Base-by-base conservation (phyloP, 164 flowering plant species). In the Hamamelis virginiana region DNA sequence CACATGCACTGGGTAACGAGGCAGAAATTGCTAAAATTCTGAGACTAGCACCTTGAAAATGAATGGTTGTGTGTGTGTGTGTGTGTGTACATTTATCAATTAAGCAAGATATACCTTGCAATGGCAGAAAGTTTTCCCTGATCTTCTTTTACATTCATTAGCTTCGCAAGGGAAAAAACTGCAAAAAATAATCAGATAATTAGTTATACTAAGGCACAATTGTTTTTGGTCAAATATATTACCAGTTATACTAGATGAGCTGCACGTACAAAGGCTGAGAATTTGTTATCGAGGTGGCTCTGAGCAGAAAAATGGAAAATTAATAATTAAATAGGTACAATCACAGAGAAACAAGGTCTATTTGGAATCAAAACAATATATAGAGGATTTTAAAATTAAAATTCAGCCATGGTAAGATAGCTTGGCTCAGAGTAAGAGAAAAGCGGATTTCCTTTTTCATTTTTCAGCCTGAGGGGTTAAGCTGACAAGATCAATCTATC, bases 61-160 rank as follows among this genome's bases (percentile, higher is more conserved):
- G 6, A 33, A 33, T 33, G 41, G 2, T 2, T 33, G 41, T 33
- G 6, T 33, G 41, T n/a, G n/a, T n/a, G n/a, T n/a, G 6, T 33
- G 6, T 2, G 6, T 33, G 6, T 33, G 41, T 33, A 19, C 26
- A 61, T 21, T 65, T 11, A 33, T 68, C 33, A 21, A 64, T 12
- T 47, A 46, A 33, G 16, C 27, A 56, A 53, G 16, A 53, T 66
- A 62, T 65, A 91, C 99, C 99, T 90, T 64, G 99, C 99, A 76
- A 96, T 93, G 28, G 96, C 90, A 64, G 99, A 96, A 68, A 96
- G 91, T 67, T 80, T 63, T 53, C 93, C 85, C n/a, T 78, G 75
- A 69, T 91, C 94, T 80, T 90, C 99, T 66, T 87, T 84, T 65
- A 85, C 85, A 72, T 93, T 89, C 99, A 96, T 93, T 69, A 96